Percentiles rank a stretch among this genome's conserved stretches.
Evolutionary conservation across 148 eudicot species (phyloP).

Genomic region (Vaccinium macrocarpon): DNA sequence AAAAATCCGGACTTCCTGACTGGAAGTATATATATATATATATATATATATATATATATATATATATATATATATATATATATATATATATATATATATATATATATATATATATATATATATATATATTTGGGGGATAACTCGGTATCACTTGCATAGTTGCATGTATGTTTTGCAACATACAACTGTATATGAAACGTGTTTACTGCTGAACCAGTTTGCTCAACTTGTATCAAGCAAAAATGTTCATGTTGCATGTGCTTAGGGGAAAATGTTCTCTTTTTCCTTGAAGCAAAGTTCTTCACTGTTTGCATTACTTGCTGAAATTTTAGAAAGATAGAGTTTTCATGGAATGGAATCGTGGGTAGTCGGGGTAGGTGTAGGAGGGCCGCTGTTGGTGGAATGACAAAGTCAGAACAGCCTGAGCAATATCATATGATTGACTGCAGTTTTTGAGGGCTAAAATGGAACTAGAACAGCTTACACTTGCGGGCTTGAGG

Average conservation of each 20-base stretch:
- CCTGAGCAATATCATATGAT: neutral
- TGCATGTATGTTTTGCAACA: neutral
- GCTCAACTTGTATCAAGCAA: neutral
- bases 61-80: too few species aligned
- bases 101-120: too few species aligned
- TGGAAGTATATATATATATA: too few species aligned
- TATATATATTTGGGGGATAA: too few species aligned
- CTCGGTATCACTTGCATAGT: neutral
- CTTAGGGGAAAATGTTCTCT: neutral
- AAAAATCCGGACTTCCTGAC: too few species aligned
- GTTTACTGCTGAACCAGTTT: too few species aligned
- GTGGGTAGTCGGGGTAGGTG: neutral
- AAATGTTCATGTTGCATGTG: slow-evolving; percentile 4
- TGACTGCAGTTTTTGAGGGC: neutral
- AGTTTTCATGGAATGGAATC: neutral
- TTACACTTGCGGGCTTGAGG: neutral
- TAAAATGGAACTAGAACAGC: neutral
- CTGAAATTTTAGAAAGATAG: neutral
- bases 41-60: too few species aligned
- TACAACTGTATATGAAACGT: neutral
- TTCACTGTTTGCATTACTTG: neutral
- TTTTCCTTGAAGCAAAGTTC: neutral
- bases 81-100: too few species aligned
- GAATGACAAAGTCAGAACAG: neutral
- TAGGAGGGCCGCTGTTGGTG: neutral